phyloP scores from a whole-genome alignment of 331 rosid species.

The Acacia pycnantha region DNA sequence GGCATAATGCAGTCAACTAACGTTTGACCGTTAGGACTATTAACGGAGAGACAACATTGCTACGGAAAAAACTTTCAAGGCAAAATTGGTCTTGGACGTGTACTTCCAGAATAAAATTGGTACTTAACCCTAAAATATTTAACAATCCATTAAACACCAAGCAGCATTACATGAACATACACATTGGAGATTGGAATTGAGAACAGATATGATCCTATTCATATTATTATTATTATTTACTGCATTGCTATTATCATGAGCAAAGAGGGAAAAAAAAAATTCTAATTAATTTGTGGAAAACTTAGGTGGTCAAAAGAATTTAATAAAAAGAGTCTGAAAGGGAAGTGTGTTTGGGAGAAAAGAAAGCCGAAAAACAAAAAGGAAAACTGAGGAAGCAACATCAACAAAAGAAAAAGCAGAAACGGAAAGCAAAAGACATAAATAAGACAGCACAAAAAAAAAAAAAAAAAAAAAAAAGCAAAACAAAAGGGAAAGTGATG shows the following conservation, averaged over 20 bases:
- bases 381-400: conserved; percentile 37
- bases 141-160: background rate
- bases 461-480: conserved; percentile 12
- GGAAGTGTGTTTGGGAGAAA: conserved; percentile 42
- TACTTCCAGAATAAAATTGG: too few species aligned
- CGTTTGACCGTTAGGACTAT: too few species aligned
- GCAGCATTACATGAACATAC: background rate
- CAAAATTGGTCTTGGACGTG: too few species aligned
- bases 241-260: background rate
- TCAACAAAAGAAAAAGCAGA: conserved; percentile 56
- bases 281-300: background rate
- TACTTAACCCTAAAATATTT: too few species aligned
- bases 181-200: background rate
- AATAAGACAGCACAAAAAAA: background rate
- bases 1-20: too few species aligned
- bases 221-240: background rate
- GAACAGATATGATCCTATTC: background rate
- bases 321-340: background rate
- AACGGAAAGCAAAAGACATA: conserved; percentile 34
- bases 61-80: too few species aligned
- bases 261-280: background rate
- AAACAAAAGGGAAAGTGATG: conserved; percentile 26
- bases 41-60: too few species aligned
- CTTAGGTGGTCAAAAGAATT: background rate
- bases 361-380: conserved; percentile 63